phyloP scores from a whole-genome alignment of 306 rosid genomes.

The Carpinus fangiana region DNA sequence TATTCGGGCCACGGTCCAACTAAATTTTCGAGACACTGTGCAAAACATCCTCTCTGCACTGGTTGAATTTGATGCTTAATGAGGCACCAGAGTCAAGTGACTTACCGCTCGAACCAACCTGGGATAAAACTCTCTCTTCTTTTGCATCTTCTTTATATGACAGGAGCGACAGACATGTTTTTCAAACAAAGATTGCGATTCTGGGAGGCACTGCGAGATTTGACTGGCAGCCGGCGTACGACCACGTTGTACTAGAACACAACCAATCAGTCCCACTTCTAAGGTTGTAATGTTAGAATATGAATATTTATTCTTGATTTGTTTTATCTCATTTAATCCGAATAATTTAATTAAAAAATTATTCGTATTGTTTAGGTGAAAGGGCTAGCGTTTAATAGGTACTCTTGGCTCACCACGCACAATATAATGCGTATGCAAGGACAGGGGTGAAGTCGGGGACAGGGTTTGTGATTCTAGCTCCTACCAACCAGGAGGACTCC shows the following conservation, averaged over 20 bases:
- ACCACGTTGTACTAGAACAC: slow-evolving; percentile 79
- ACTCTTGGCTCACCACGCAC: slow-evolving; percentile 89
- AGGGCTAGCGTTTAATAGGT: slow-evolving; percentile 71
- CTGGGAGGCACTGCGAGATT: slow-evolving; percentile 81
- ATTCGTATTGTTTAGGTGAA: slow-evolving; percentile 44
- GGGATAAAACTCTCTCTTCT: too few relatives aligned
- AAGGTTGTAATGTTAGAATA: slow-evolving; percentile 32
- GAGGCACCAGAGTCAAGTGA: too few relatives aligned
- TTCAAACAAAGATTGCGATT: slow-evolving; percentile 50
- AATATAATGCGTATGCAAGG: slow-evolving; percentile 71
- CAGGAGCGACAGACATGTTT: slow-evolving; percentile 70
- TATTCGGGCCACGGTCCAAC: too few relatives aligned
- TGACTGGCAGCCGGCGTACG: slow-evolving; percentile 64
- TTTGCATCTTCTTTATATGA: background rate
- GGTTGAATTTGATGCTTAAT: too few relatives aligned
- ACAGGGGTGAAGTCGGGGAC: slow-evolving; percentile 68
- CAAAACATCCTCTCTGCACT: too few relatives aligned
- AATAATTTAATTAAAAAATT: too few relatives aligned
- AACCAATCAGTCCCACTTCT: slow-evolving; percentile 66
- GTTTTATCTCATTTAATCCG: too few relatives aligned
- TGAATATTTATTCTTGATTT: too few relatives aligned
- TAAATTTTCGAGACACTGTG: too few relatives aligned
- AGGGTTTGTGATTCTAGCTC: slow-evolving; percentile 58
- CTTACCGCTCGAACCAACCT: too few relatives aligned
- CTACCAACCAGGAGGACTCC: slow-evolving; percentile 82